Evolutionary conservation across 768 basidiomycete species (phyloP).

Genomic region (Symmetrospora coprosmae): DNA sequence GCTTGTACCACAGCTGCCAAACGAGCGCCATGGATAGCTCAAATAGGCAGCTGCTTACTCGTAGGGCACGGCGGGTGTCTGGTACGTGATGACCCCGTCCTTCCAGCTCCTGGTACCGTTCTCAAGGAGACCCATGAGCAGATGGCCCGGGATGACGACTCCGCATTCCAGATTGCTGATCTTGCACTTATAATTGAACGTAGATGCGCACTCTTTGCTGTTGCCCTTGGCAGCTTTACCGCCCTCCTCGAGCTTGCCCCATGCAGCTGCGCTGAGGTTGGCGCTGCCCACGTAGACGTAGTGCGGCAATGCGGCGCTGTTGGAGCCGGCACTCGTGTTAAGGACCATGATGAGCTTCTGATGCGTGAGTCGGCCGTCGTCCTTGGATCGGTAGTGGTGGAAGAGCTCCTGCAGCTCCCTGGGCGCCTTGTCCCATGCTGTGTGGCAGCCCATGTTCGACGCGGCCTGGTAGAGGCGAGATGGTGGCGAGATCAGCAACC

Average conservation of each 20-base stretch:
- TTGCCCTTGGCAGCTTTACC: neutral
- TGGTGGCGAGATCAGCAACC: neutral
- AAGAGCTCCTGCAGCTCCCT: neutral
- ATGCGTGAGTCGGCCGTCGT: neutral
- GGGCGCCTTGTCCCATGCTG: neutral
- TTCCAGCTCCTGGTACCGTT: neutral
- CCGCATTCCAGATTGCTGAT: neutral
- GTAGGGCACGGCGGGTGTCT: neutral
- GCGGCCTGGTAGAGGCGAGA: neutral
- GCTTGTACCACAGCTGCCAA: neutral
- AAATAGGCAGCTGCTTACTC: too few relatives aligned
- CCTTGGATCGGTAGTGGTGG: neutral
- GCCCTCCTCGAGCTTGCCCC: neutral
- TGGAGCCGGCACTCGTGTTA: neutral
- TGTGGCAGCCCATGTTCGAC: neutral
- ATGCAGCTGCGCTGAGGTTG: neutral
- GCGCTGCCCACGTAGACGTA: neutral
- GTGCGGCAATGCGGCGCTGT: neutral
- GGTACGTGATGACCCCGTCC: neutral
- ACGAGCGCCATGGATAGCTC: neutral
- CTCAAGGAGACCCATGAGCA: neutral
- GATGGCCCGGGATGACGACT: neutral
- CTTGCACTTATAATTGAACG: neutral
- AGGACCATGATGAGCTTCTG: neutral
- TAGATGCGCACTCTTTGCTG: too few relatives aligned